Base-by-base conservation (phyloP, 148 eudicot species). In the Gaultheria prostrata region DNA sequence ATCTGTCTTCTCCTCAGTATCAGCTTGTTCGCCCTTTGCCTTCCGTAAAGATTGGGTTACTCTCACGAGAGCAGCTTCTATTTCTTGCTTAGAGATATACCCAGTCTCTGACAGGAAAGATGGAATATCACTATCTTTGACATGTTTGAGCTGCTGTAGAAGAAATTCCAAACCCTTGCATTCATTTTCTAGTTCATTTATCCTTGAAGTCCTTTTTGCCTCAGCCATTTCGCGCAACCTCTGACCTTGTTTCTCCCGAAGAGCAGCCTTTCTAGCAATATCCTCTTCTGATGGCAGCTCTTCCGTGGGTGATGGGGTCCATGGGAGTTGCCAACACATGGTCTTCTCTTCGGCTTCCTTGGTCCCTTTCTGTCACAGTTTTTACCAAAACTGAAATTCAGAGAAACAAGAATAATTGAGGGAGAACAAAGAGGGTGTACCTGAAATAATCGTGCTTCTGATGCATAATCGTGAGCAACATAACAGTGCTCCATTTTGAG, bases 401-500 rank as follows among this genome's bases (percentile, higher is more conserved):
- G 54, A 77, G 61, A 77, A 32, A 39, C n/a, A 79, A 83, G n/a
- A 17, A 30, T 24, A 24, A 35, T 50, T 39, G 46, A 78, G 28
- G 53, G 35, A 24, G 28, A 83, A 33, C 63, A 61, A 59, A 85
- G 63, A 77, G 76, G 80, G 24, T 21, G 45, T 80, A 92, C 99
- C 95, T 94, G 92, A 91, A 97, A 97, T 80, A 97, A 88, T 84
- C 84, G 91, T 83, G 94, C 92, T 87, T 94, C 99, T 69, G 95
- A 85, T 57, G 87, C 91, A 85, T 97, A 97, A 90, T 97, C 97
- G 69, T 86, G 86, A 33, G 97, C 92, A 72, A 97, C 87, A 87
- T 94, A 97, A 85, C 99, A 94, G 85, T 97, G 94, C 85, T 97
- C 99, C 98, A 97, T 97, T 90, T 97, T 97, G 84, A 97, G 90